These are phyloP conservation scores for Diaporthe caulivora DNA, from an alignment of 2,329 filamentous ascomycete genomes.

Conservation along the genomic window DNA sequence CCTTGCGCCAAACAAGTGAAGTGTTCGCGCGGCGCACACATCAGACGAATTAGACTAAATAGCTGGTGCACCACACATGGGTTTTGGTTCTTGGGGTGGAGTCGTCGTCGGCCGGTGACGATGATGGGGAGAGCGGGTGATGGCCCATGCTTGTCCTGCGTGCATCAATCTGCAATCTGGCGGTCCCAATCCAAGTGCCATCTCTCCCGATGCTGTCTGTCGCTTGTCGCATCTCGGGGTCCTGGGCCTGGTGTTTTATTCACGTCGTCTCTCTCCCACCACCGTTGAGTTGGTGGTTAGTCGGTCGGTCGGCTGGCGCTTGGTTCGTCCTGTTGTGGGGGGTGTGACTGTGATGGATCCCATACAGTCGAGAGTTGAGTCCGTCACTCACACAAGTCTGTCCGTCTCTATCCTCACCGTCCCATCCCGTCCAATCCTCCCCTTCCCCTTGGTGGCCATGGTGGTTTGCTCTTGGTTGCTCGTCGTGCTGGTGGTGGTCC, in stretches of 20 bases:
- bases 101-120: not conserved
- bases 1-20: conserved; percentile 17
- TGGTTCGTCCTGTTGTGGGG: not conserved
- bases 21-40: conserved; percentile 17
- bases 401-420: conserved; percentile 12
- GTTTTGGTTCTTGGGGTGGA: not conserved
- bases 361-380: not conserved
- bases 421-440: conserved; percentile 19
- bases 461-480: conserved; percentile 3
- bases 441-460: not conserved
- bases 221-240: conserved; percentile 21
- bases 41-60: conserved; percentile 28
- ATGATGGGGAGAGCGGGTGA: conserved; percentile 2
- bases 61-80: not conserved
- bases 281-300: conserved; percentile 6
- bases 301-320: not conserved
- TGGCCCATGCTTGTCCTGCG: conserved; percentile 18
- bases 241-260: conserved; percentile 27
- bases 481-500: not conserved
- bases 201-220: conserved; percentile 9
- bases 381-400: not conserved
- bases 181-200: no score
- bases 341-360: conserved; percentile 29
- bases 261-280: conserved; percentile 4
- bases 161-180: conserved; percentile 32